Evolutionary conservation across 2,329 filamentous ascomycete species (phyloP).

Genomic region (Neonectria neomacrospora): DNA sequence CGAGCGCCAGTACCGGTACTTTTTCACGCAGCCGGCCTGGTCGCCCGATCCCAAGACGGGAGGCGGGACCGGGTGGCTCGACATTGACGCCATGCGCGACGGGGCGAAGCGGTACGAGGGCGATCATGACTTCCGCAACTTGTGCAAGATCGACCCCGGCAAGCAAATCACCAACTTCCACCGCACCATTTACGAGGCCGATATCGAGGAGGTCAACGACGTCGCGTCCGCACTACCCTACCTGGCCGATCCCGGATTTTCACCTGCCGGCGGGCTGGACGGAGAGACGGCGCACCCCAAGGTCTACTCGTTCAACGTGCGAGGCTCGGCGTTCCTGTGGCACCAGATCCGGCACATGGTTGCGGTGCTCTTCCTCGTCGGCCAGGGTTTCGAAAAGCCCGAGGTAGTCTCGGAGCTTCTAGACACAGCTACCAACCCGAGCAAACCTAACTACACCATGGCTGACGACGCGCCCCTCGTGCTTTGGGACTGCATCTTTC

Average conservation of each 20-base stretch:
- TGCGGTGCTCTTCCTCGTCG: conserved; percentile 90
- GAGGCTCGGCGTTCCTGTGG: conserved; percentile 95
- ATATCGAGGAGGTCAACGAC: conserved; percentile 76
- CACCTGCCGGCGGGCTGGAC: conserved; percentile 29
- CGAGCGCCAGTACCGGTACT: conserved; percentile 93
- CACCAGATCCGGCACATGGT: conserved; percentile 97
- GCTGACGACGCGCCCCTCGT: conserved; percentile 90
- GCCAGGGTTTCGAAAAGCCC: conserved; percentile 85
- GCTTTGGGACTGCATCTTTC: conserved; percentile 96
- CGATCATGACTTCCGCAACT: conserved; percentile 93
- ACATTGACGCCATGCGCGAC: conserved; percentile 86
- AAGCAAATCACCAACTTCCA: conserved; percentile 91
- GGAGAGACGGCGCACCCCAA: conserved; percentile 59
- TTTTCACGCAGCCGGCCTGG: conserved; percentile 95
- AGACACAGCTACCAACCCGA: conserved; percentile 75
- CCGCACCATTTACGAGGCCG: conserved; percentile 81
- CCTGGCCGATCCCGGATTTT: conserved; percentile 57
- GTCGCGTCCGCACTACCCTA: conserved; percentile 66
- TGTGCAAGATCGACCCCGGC: conserved; percentile 90
- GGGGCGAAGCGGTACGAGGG: conserved; percentile 86
- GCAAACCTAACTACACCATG: conserved; percentile 89
- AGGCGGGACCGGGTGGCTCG: conserved; percentile 78
- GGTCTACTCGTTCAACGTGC: conserved; percentile 88
- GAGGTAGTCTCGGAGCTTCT: conserved; percentile 79
- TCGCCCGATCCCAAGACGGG: conserved; percentile 63